Conservation (phyloP, 2,329 filamentous ascomycete species). For the Penicillium sp. region DNA sequence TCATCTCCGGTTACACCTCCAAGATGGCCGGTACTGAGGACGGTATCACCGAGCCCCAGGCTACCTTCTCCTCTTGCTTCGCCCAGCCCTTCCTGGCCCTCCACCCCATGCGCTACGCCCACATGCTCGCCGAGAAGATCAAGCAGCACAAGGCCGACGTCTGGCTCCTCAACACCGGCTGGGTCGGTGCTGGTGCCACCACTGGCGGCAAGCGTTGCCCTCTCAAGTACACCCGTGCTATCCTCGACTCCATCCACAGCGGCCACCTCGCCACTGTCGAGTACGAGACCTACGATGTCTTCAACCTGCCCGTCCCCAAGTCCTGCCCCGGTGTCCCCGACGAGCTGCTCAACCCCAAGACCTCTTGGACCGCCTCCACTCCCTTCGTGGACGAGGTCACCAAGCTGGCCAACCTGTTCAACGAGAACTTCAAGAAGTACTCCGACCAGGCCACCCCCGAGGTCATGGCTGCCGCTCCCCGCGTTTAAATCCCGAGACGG, state of each 20-base stretch:
- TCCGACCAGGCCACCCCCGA: slow-evolving; percentile 77
- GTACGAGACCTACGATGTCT: slow-evolving; percentile 93
- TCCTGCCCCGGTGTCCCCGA: slow-evolving; percentile 82
- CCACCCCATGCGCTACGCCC: slow-evolving; percentile 98
- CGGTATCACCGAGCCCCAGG: slow-evolving; percentile 93
- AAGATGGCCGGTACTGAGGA: slow-evolving; percentile 99
- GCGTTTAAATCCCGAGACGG: slow-evolving; percentile 18
- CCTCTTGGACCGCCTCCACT: slow-evolving; percentile 80
- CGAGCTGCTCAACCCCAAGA: slow-evolving; percentile 92
- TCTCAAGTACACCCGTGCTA: slow-evolving; percentile 97
- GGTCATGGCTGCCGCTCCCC: slow-evolving; percentile 60
- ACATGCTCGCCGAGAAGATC: slow-evolving; percentile 99
- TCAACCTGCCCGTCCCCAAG: slow-evolving; percentile 97
- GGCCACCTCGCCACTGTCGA: slow-evolving; percentile 90
- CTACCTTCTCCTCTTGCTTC: slow-evolving; percentile 99
- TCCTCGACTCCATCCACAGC: slow-evolving; percentile 96
- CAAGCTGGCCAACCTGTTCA: slow-evolving; percentile 87
- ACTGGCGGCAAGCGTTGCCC: slow-evolving; percentile 96
- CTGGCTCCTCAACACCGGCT: slow-evolving; percentile 98
- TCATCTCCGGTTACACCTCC: slow-evolving; percentile 99
- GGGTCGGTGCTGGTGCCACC: slow-evolving; percentile 87
- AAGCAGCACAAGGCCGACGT: slow-evolving; percentile 91
- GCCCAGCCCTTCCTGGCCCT: slow-evolving; percentile 98
- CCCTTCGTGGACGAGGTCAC: slow-evolving; percentile 85
- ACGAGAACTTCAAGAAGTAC: slow-evolving; percentile 98